Conservation (phyloP, 139 green algal species). For the Raphidocelis subcapitata region DNA sequence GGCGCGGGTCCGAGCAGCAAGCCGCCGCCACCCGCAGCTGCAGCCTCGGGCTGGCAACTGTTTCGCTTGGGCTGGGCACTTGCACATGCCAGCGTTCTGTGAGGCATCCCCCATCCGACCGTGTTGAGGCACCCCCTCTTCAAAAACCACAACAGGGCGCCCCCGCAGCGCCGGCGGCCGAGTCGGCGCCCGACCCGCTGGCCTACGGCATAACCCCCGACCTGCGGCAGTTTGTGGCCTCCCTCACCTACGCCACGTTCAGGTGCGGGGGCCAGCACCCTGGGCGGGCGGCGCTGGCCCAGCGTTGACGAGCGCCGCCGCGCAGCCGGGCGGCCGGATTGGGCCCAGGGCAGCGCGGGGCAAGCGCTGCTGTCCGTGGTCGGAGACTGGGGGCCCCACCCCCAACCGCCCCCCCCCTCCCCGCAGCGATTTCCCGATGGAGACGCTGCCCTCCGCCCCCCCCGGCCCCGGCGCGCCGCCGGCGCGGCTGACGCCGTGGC, state of each 20-base stretch:
- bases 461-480: neutral
- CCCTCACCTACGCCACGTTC: constrained; percentile 62
- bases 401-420: neutral
- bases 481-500: constrained; percentile 59
- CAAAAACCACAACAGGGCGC: neutral
- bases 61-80: neutral
- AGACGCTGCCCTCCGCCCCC: constrained; percentile 21
- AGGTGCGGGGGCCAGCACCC: constrained; percentile 7
- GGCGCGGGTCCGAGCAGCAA: neutral
- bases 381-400: neutral
- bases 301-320: neutral
- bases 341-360: neutral
- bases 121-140: neutral
- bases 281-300: neutral
- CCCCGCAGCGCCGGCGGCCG: neutral
- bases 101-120: neutral
- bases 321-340: neutral
- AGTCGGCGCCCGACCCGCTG: constrained; percentile 25
- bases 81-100: neutral
- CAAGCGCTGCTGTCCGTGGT: too few species aligned
- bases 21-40: neutral
- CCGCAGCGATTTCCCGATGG: constrained; percentile 48
- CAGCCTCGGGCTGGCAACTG: neutral
- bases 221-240: constrained; percentile 52
- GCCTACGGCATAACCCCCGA: constrained; percentile 52